Conservation (phyloP, 345 rosid species). For the Gossypium ekmanianum region DNA sequence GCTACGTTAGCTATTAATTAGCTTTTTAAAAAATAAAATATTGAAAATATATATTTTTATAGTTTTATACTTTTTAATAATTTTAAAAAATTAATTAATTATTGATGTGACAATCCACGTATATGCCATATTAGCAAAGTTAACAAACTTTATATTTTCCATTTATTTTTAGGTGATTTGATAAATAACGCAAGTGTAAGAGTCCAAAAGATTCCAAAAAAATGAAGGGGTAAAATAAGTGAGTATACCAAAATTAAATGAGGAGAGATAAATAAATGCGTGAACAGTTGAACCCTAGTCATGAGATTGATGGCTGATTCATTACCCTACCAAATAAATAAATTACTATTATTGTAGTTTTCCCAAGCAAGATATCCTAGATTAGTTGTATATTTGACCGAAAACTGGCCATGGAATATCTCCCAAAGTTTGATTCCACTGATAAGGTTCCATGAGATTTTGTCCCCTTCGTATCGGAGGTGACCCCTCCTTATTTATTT, state of each 20-base stretch:
- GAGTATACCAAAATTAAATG: too few species aligned
- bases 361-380: not conserved
- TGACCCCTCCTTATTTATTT: not conserved
- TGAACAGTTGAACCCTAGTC: not conserved
- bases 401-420: not conserved
- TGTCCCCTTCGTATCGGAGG: not conserved
- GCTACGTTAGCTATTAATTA: too few species aligned
- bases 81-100: too few species aligned
- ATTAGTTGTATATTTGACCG: not conserved
- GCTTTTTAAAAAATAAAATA: too few species aligned
- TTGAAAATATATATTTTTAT: too few species aligned
- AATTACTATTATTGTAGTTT: not conserved
- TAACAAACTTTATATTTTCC: accelerated
- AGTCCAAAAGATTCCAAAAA: accelerated
- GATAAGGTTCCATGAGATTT: conserved; percentile 4
- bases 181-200: too few species aligned
- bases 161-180: too few species aligned
- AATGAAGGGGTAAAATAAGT: too few species aligned
- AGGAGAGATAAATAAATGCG: not conserved
- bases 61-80: too few species aligned
- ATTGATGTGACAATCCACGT: too few species aligned
- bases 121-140: accelerated
- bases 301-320: not conserved
- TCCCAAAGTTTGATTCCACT: not conserved
- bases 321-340: not conserved